A percentile compares a stretch with the other conserved stretches of the same genome.
These are phyloP conservation scores for Cryphonectria nitschkei DNA, from an alignment of 2,329 filamentous ascomycete genomes.

Conservation along the genomic window DNA sequence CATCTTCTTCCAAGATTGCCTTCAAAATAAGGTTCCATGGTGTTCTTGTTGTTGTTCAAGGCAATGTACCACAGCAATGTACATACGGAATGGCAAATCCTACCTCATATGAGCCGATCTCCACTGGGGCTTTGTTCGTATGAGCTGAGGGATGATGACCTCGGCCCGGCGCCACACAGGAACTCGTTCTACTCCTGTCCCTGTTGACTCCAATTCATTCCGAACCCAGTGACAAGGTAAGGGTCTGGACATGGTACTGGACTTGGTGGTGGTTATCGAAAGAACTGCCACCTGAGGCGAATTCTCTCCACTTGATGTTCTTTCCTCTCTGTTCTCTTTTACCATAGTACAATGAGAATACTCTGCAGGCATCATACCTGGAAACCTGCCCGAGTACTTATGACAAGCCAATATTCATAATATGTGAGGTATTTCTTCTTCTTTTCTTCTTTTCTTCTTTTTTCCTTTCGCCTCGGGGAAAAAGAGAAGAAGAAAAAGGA, in stretches of 20 bases:
- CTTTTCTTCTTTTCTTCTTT: background rate
- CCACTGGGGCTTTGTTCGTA: background rate
- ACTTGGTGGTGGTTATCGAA: background rate
- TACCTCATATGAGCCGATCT: background rate
- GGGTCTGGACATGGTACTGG: background rate
- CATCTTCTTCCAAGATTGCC: constrained; percentile 2
- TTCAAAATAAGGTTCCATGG: constrained; percentile 5
- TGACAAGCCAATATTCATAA: background rate
- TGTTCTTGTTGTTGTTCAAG: background rate
- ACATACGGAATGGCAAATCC: background rate
- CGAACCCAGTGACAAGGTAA: background rate
- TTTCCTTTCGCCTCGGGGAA: too few species aligned
- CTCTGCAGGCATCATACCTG: constrained; percentile 4
- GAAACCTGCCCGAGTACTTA: background rate
- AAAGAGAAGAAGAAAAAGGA: background rate
- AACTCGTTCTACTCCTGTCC: background rate
- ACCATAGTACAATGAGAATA: too few species aligned
- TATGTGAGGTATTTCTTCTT: background rate
- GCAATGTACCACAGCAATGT: background rate
- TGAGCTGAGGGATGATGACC: background rate
- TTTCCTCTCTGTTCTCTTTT: background rate
- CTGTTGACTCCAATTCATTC: background rate
- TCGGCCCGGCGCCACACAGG: background rate
- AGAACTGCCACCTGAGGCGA: background rate
- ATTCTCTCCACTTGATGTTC: background rate